Evolutionary conservation across 192 early-diverging fungal species (phyloP), one percentile per base, ranked within the genome.

Genomic region (Diversispora epigaea): DNA sequence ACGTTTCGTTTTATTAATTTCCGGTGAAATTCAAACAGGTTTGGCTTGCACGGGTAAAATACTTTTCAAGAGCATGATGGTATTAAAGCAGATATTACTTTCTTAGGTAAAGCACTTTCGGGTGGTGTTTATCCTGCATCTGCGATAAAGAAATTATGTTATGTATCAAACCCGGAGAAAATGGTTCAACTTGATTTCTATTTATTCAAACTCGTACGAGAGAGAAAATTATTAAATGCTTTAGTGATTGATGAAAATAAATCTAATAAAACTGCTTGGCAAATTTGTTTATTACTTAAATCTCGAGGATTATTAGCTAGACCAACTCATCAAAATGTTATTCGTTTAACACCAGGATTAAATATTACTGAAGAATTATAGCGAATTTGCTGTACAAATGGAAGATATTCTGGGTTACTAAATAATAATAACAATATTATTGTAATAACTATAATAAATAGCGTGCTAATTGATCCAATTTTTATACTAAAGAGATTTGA

Each of bases 11-110:
- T 84, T 99, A 73, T 92, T 99, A 70, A 98, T 99, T 80, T 94
- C 93, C 63, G 97, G 98, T 80, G 97, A 99, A 84, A 95, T 99
- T 79, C 97, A 99, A 83, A 96, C 97, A 8, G 97, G 97, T 66
- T 86, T 99, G 25, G 95, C 86, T 4, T 90, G 97, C 75, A 98
- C 96, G 11, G 97, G 97, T 43, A 95, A 92, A 76, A 85, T 99
- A 84, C 90, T 99, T 63, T 96, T 56, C 88, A 93, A 56, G 95
- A 99, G 78, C 93, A 97, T 77, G 97, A 99, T 55, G 81, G 88
- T 77, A 86, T 99, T 78, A 94, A 90, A 68, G 92, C 96, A 41
- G 97, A 99, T 77, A 89, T 99, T 64, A 83, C 97, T 61, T 89
- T 99, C 71, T 87, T 99, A 50, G 97, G 97, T 72, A 99, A 99